Evolutionary conservation across 2,329 filamentous ascomycete genomes (phyloP).

Genomic region (Diplodia sapinea): DNA sequence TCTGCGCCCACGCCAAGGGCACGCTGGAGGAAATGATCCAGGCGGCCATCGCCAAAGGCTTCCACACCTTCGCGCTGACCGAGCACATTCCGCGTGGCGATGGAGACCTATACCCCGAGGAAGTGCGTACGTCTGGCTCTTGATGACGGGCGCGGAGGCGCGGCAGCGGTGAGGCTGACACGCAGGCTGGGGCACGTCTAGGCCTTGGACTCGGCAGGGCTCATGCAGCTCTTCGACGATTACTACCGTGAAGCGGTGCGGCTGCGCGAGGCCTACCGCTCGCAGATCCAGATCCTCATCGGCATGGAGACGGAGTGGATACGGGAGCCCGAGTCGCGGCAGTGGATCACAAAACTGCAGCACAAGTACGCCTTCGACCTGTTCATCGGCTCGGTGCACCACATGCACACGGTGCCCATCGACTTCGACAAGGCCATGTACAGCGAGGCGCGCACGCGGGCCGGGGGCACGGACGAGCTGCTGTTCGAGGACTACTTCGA

Average conservation of each 20-base stretch:
- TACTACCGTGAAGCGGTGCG: slow-evolving; percentile 79
- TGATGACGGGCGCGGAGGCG: not conserved
- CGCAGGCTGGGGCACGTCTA: not conserved
- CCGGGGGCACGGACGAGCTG: slow-evolving; percentile 65
- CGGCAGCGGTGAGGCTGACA: slow-evolving; percentile 12
- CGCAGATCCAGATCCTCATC: slow-evolving; percentile 77
- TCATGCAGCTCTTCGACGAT: slow-evolving; percentile 63
- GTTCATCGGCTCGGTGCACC: slow-evolving; percentile 92
- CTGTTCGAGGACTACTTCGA: slow-evolving; percentile 89
- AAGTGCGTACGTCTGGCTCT: slow-evolving; percentile 58
- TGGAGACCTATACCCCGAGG: slow-evolving; percentile 89
- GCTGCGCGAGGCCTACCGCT: slow-evolving; percentile 71
- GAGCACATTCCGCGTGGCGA: slow-evolving; percentile 91
- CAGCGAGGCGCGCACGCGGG: slow-evolving; percentile 60
- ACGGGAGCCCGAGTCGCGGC: slow-evolving; percentile 65
- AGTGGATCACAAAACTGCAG: slow-evolving; percentile 65
- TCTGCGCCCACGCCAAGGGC: slow-evolving; percentile 90
- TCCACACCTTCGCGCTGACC: slow-evolving; percentile 84
- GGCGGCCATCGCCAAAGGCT: slow-evolving; percentile 76
- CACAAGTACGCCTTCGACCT: slow-evolving; percentile 74
- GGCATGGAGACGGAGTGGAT: slow-evolving; percentile 97
- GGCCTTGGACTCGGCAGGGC: slow-evolving; percentile 36
- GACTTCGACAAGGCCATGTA: slow-evolving; percentile 80
- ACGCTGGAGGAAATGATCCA: slow-evolving; percentile 82
- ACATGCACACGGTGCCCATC: slow-evolving; percentile 84